Percentiles rank a stretch among this genome's conserved stretches.
phyloP scores from a whole-genome alignment of 2,329 filamentous ascomycete species.

The Parafenestella ontariensis region DNA sequence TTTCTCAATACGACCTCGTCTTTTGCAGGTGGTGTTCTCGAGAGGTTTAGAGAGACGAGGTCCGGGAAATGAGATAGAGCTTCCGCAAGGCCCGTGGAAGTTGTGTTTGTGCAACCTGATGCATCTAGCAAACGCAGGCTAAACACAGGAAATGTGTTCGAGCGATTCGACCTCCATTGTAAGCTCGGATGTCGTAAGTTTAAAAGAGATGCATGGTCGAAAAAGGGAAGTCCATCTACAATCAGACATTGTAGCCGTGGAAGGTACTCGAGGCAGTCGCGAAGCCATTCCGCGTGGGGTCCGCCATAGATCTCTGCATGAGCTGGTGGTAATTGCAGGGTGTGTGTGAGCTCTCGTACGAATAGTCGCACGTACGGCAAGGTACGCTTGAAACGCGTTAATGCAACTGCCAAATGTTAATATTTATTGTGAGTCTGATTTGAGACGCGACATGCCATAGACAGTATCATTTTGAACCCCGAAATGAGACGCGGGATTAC shows the following conservation, averaged over 20 bases:
- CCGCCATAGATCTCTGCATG: constrained; percentile 67
- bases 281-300: constrained; percentile 65
- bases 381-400: constrained; percentile 66
- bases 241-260: constrained; percentile 66
- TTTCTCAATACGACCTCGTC: constrained; percentile 57
- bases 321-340: constrained; percentile 66
- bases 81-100: constrained; percentile 60
- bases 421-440: neutral
- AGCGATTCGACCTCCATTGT: constrained; percentile 29
- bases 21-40: constrained; percentile 59
- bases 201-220: constrained; percentile 65
- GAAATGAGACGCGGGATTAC: constrained; percentile 68
- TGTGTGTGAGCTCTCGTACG: constrained; percentile 65
- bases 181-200: constrained; percentile 52
- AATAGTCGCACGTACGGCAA: constrained; percentile 60
- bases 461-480: constrained; percentile 66
- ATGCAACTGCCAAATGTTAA: constrained; percentile 54
- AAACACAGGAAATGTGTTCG: constrained; percentile 48
- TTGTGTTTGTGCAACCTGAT: constrained; percentile 65
- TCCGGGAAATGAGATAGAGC: constrained; percentile 61
- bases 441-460: constrained; percentile 52
- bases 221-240: constrained; percentile 66
- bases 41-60: constrained; percentile 66
- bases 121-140: constrained; percentile 64
- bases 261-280: constrained; percentile 64